Conservation (phyloP, 495 filamentous ascomycete genomes). For the Aspergillus taichungensis region DNA sequence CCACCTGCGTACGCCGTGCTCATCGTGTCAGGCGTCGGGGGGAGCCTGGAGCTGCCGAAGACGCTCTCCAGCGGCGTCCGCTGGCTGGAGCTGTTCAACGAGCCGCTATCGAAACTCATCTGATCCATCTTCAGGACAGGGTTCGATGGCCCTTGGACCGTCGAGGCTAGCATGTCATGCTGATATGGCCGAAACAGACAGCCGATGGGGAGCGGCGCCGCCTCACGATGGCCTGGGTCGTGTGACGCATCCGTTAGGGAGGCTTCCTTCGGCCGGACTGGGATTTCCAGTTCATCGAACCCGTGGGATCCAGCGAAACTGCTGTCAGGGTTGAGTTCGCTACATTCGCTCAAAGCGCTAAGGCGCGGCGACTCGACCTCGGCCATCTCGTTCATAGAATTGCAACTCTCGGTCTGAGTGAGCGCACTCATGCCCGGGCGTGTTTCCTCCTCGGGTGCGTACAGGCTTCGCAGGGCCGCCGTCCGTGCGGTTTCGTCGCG, state of each 20-base stretch:
- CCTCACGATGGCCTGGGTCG: conserved; percentile 9
- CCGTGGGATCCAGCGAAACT: conserved; percentile 10
- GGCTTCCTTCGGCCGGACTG: conserved; percentile 16
- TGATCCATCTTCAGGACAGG: conserved; percentile 10
- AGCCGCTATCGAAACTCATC: conserved; percentile 11
- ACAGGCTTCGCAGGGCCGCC: conserved; percentile 56
- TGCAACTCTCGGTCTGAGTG: conserved; percentile 30
- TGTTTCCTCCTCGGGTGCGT: conserved; percentile 40
- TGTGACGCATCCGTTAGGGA: conserved; percentile 7
- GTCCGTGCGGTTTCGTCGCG: conserved; percentile 53
- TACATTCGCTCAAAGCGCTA: conserved; percentile 73
- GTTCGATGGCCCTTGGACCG: conserved; percentile 11
- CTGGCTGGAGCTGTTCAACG: conserved; percentile 17
- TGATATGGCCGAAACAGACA: conserved; percentile 23
- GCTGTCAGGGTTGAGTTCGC: conserved; percentile 60
- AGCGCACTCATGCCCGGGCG: conserved; percentile 19
- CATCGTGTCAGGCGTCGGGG: conserved; percentile 41
- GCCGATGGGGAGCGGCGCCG: conserved; percentile 16
- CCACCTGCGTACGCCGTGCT: conserved; percentile 27
- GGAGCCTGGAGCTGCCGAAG: conserved; percentile 29
- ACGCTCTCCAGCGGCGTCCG: conserved; percentile 22
- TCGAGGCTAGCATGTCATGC: conserved; percentile 14
- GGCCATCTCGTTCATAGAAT: conserved; percentile 23
- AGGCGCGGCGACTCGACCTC: conserved; percentile 52
- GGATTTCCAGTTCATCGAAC: conserved; percentile 27